Evolutionary conservation across 2,329 filamentous ascomycete genomes (phyloP), one percentile per base, ranked within the genome.

Genomic region (Penicillium hesseltinei): DNA sequence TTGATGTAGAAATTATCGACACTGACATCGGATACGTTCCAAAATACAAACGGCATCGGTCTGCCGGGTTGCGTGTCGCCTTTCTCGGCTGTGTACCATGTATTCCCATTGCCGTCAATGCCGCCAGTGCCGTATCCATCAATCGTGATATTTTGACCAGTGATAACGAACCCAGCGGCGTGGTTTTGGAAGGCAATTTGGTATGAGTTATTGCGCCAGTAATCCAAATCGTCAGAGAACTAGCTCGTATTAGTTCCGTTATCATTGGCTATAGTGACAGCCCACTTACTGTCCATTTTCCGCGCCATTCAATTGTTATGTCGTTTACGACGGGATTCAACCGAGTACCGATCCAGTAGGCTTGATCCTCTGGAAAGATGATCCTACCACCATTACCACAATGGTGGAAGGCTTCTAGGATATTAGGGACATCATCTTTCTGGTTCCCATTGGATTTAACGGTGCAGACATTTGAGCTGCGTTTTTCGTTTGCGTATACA

Each of bases 11-110:
- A 84, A 56, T 82, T 78, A 23, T 76, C 72, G n/a, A 84, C 80
- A 4, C 73, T 71, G 2, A 84, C 81, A 52, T 83, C 76, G n/a
- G 76, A 79, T 3, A 81, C 79, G 61, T 84, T 84, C 82, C 82
- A 84, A 51, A 83, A 78, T 4, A 84, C 81, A 56, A 84, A 84
- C 0, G 82, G 81, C 81, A 84, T 84, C 0, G 82, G 82, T 10
- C 82, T 70, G 4, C 82, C 82, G 1, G 77, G 76, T 52, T 76
- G 76, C 0, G 81, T 84, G 6, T 68, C 61, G 15, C 73, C 77
- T 27, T 73, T 62, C 66, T 84, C 81, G 9, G 71, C 78, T 19
- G 71, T 77, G 59, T 84, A 84, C 82, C 82, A 84, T 1, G 73
- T 65, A 59, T 84, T 78, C 3, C 82, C 81, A 58, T 82, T 82